phyloP scores from a whole-genome alignment of 495 filamentous ascomycete genomes.

The Neurospora sp. region DNA sequence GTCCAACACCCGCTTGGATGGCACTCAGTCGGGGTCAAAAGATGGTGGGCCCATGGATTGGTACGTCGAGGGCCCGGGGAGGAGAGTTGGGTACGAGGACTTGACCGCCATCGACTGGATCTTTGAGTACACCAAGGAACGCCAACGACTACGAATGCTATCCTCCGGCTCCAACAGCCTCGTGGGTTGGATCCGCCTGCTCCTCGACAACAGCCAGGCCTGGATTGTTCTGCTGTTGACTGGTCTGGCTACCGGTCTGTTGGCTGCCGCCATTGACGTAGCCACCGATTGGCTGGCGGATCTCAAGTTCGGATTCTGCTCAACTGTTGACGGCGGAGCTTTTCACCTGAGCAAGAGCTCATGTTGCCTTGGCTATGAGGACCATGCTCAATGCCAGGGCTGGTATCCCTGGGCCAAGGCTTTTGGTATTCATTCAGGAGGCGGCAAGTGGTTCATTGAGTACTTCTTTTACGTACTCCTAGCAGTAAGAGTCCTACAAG shows the following conservation, averaged over 20 bases:
- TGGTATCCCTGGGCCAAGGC: constrained; percentile 82
- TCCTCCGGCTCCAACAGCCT: constrained; percentile 60
- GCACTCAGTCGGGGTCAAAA: constrained; percentile 29
- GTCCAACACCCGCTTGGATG: not conserved
- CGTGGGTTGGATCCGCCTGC: constrained; percentile 57
- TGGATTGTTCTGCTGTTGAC: constrained; percentile 75
- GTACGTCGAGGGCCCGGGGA: constrained; percentile 84
- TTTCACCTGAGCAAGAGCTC: constrained; percentile 88
- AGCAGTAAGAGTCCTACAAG: constrained; percentile 43
- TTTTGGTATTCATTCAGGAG: constrained; percentile 51
- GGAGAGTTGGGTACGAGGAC: constrained; percentile 90
- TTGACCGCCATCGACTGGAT: constrained; percentile 99
- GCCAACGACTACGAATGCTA: constrained; percentile 71
- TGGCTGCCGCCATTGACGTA: constrained; percentile 85
- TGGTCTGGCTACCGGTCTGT: constrained; percentile 68
- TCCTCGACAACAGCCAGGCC: constrained; percentile 78
- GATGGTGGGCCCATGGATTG: constrained; percentile 66
- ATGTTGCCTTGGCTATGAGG: constrained; percentile 87
- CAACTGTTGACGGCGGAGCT: constrained; percentile 62
- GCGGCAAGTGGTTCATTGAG: constrained; percentile 68
- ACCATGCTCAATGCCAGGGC: constrained; percentile 62
- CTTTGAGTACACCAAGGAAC: constrained; percentile 95
- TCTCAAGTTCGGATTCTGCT: constrained; percentile 86
- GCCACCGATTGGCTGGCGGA: constrained; percentile 93
- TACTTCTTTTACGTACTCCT: constrained; percentile 78